Conservation (phyloP, 148 eudicot species). For the Pouteria glomerata region DNA sequence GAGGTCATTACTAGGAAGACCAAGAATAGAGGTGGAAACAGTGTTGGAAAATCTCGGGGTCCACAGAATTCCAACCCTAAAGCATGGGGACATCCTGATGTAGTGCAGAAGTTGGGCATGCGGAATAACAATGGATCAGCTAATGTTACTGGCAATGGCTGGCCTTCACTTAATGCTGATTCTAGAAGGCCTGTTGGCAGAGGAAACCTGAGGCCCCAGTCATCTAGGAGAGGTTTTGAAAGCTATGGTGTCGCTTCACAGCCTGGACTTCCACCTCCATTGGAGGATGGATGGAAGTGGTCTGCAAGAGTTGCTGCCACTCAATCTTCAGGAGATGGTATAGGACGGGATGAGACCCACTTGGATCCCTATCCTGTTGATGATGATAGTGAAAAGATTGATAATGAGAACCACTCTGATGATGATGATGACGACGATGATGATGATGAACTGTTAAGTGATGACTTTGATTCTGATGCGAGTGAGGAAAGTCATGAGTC, state of each 20-base stretch:
- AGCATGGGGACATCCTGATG: constrained; percentile 49
- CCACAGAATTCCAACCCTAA: constrained; percentile 33
- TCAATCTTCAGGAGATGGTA: constrained; percentile 13
- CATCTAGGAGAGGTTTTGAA: constrained; percentile 1
- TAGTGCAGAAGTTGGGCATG: constrained; percentile 26
- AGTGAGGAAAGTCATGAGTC: constrained; percentile 45
- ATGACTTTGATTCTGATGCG: constrained; percentile 54
- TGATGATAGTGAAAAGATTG: constrained; percentile 17
- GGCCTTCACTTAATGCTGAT: constrained; percentile 17
- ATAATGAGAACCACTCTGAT: constrained; percentile 29
- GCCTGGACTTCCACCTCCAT: constrained; percentile 29
- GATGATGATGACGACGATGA: constrained; percentile 48
- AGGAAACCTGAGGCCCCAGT: constrained; percentile 21
- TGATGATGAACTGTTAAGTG: constrained; percentile 48
- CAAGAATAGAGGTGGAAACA: constrained; percentile 32
- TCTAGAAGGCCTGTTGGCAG: constrained; percentile 24
- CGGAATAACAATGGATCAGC: constrained; percentile 23
- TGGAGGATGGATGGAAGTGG: constrained; percentile 41
- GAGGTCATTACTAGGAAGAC: constrained; percentile 36
- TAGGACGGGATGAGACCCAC: constrained; percentile 1
- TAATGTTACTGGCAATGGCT: constrained; percentile 19
- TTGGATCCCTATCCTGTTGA: constrained; percentile 9
- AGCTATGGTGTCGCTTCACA: constrained; percentile 3
- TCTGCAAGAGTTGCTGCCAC: constrained; percentile 18
- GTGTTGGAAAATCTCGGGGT: constrained; percentile 19